phyloP scores from a whole-genome alignment of 495 filamentous ascomycete genomes.

The Penicillium egyptiacum region DNA sequence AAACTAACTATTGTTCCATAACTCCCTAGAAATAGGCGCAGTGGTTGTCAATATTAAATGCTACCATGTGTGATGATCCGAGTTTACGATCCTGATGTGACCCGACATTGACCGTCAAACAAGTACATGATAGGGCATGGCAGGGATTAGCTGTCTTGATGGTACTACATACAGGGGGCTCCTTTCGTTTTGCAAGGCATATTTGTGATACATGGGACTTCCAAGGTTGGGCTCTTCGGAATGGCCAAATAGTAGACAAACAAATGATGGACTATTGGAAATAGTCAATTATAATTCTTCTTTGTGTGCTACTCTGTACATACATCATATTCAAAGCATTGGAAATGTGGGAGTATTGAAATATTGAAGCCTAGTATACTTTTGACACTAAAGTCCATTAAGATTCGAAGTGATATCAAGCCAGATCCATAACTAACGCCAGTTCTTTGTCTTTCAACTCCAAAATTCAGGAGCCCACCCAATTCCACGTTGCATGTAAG shows the following conservation, averaged over 20 bases:
- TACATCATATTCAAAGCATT: background rate
- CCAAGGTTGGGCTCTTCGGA: background rate
- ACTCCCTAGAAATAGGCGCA: background rate
- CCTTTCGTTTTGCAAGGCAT: background rate
- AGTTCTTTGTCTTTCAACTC: background rate
- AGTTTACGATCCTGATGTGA: background rate
- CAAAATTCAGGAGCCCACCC: background rate
- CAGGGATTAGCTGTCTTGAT: background rate
- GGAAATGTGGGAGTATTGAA: background rate
- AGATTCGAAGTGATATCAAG: background rate
- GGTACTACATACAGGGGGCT: background rate
- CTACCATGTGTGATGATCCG: constrained; percentile 3
- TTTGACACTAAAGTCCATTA: background rate
- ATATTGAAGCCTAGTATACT: background rate
- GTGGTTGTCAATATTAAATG: background rate
- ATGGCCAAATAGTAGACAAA: background rate
- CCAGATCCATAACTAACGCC: background rate
- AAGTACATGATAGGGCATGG: background rate
- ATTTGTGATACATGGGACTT: constrained; percentile 2
- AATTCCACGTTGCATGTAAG: background rate
- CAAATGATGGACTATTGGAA: background rate
- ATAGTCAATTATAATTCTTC: background rate
- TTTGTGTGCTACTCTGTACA: background rate
- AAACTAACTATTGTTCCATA: background rate
- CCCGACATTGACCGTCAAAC: background rate